phyloP scores from a whole-genome alignment of 352 stramenopile species.

The Phytophthora sp. region DNA sequence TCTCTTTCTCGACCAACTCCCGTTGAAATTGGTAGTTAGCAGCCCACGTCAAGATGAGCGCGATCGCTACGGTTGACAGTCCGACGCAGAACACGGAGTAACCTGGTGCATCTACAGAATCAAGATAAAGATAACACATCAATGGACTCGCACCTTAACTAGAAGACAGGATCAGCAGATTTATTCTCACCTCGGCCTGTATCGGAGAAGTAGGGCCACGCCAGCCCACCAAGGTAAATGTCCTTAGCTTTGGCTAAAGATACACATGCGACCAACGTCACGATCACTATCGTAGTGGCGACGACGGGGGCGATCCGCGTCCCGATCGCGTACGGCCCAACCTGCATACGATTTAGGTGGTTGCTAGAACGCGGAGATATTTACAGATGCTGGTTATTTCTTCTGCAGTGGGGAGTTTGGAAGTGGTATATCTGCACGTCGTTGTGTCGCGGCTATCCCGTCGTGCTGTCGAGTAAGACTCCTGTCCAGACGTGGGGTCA shows the following conservation, averaged over 20 bases:
- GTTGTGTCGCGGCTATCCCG: conserved; percentile 11
- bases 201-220: conserved; percentile 67
- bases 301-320: conserved; percentile 38
- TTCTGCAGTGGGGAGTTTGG: conserved; percentile 13
- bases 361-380: not conserved
- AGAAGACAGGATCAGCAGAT: not conserved
- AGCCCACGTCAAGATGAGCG: conserved; percentile 47
- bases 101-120: conserved; percentile 2
- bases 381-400: conserved; percentile 3
- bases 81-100: conserved; percentile 45
- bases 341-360: conserved; percentile 2
- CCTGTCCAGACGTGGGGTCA: conserved; percentile 21
- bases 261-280: conserved; percentile 54
- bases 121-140: not conserved
- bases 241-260: conserved; percentile 42
- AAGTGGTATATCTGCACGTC: conserved; percentile 10
- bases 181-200: conserved; percentile 40
- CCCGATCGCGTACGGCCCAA: conserved; percentile 16
- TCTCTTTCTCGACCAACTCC: conserved; percentile 23
- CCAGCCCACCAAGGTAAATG: conserved; percentile 53
- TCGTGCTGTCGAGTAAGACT: conserved; percentile 11
- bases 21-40: conserved; percentile 59
- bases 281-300: conserved; percentile 34
- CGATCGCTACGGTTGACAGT: conserved; percentile 32
- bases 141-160: not conserved